Conservation (phyloP, 2,329 filamentous ascomycete species). For the Alternaria panax region DNA sequence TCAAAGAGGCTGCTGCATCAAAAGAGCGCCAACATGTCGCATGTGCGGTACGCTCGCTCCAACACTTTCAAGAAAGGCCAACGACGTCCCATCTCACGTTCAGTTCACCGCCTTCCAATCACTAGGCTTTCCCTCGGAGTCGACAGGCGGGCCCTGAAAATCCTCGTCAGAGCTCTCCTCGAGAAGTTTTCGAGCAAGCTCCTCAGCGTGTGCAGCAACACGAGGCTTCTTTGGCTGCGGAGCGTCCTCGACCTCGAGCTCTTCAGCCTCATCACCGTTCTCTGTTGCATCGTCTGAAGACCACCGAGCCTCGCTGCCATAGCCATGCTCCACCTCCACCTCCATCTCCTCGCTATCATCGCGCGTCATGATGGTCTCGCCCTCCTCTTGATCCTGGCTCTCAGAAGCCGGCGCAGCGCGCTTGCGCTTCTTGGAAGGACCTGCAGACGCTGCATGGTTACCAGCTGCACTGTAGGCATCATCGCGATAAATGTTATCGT, state of each 20-base stretch:
- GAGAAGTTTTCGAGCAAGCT: neutral
- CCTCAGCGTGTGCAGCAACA: neutral
- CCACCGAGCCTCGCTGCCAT: neutral
- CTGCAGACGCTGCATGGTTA: neutral
- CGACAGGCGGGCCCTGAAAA: too few species aligned
- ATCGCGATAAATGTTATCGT: neutral
- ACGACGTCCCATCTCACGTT: too few species aligned
- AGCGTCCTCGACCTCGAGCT: neutral
- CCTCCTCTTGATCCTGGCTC: neutral
- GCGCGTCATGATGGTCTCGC: rapidly evolving
- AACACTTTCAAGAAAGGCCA: too few species aligned
- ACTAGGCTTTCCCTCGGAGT: too few species aligned
- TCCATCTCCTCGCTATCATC: neutral
- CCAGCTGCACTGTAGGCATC: neutral
- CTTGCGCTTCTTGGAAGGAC: neutral
- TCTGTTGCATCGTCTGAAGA: neutral
- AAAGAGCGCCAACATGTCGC: too few species aligned
- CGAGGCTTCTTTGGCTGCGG: neutral
- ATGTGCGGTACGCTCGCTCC: too few species aligned
- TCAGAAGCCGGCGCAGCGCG: neutral
- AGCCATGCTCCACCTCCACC: neutral
- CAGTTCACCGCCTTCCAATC: neutral
- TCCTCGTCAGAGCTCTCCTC: neutral
- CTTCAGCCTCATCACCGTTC: neutral
- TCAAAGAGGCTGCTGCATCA: neutral